A percentile compares a stretch with the other conserved stretches of the same genome.
Conservation (phyloP, 2,329 filamentous ascomycete species). For the Colletotrichum eleusines region DNA sequence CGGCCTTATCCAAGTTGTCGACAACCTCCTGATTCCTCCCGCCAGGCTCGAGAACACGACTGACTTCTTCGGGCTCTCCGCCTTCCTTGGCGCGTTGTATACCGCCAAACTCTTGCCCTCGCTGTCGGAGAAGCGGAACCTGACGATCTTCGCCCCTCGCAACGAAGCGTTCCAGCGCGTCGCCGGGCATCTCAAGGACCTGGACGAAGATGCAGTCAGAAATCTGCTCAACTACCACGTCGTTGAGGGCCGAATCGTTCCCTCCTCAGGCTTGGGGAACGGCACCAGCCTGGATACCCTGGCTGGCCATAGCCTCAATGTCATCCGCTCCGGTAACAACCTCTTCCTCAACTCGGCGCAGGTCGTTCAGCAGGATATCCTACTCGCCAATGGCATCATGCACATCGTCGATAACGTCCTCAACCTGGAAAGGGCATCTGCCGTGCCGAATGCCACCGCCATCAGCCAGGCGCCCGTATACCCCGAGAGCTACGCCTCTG, state of each 20-base stretch:
- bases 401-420: constrained; percentile 69
- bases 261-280: constrained; percentile 56
- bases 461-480: constrained; percentile 53
- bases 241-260: constrained; percentile 64
- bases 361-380: constrained; percentile 64
- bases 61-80: constrained; percentile 53
- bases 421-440: constrained; percentile 55
- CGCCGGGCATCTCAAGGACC: constrained; percentile 55
- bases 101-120: constrained; percentile 53
- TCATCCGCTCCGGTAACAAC: constrained; percentile 57
- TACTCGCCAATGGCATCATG: constrained; percentile 69
- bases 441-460: constrained; percentile 53
- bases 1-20: constrained; percentile 65
- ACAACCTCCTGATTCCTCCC: constrained; percentile 64
- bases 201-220: constrained; percentile 55
- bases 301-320: constrained; percentile 55
- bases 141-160: constrained; percentile 68
- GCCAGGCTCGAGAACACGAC: constrained; percentile 52
- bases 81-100: constrained; percentile 56
- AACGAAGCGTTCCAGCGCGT: constrained; percentile 65
- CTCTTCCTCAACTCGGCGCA: constrained; percentile 67
- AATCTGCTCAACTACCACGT: constrained; percentile 69
- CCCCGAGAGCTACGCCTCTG: constrained; percentile 42
- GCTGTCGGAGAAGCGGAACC: constrained; percentile 57
- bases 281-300: constrained; percentile 52